Evolutionary conservation across 1,284 basidiomycete species (phyloP).

Genomic region (Apiotrichum sp.): DNA sequence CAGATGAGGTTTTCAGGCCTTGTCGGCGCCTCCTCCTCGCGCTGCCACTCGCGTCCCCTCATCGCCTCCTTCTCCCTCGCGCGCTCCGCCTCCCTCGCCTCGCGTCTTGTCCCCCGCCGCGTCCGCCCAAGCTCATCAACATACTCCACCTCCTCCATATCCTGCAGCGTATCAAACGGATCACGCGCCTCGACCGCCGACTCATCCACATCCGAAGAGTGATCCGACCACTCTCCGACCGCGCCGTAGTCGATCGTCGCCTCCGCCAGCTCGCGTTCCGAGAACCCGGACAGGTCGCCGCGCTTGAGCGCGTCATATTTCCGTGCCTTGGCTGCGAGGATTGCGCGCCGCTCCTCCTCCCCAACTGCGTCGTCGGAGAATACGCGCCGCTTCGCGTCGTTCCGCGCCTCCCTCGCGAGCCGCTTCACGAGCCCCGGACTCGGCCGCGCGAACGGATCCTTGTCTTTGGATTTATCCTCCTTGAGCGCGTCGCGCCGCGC

Average conservation of each 20-base stretch:
- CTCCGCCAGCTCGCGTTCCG: conserved; percentile 65
- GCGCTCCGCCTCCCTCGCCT: conserved; percentile 36
- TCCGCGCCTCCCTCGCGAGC: conserved; percentile 39
- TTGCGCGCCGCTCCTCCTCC: conserved; percentile 38
- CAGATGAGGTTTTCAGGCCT: conserved; percentile 58
- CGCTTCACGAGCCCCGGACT: conserved; percentile 43
- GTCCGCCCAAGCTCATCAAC: conserved; percentile 46
- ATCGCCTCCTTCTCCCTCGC: conserved; percentile 5
- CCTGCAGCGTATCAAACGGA: conserved; percentile 13
- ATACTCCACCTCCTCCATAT: conserved; percentile 40
- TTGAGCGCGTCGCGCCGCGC: conserved; percentile 12
- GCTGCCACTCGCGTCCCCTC: conserved; percentile 3
- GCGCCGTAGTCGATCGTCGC: conserved; percentile 81
- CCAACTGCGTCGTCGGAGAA: conserved; percentile 34
- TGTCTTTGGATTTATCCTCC: conserved; percentile 16
- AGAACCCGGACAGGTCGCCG: conserved; percentile 74
- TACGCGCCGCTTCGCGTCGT: conserved; percentile 35
- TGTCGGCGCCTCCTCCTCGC: conserved; percentile 17
- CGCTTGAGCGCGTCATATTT: conserved; percentile 73
- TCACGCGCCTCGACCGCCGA: conserved; percentile 42
- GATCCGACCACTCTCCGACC: conserved; percentile 50
- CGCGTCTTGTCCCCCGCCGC: conserved; percentile 36
- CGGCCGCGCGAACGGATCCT: conserved; percentile 40
- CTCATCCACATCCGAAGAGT: conserved; percentile 37
- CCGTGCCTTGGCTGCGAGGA: conserved; percentile 68